Evolutionary conservation across 2,329 filamentous ascomycete genomes (phyloP).

Genomic region (Aspergillus quadrilineatus): DNA sequence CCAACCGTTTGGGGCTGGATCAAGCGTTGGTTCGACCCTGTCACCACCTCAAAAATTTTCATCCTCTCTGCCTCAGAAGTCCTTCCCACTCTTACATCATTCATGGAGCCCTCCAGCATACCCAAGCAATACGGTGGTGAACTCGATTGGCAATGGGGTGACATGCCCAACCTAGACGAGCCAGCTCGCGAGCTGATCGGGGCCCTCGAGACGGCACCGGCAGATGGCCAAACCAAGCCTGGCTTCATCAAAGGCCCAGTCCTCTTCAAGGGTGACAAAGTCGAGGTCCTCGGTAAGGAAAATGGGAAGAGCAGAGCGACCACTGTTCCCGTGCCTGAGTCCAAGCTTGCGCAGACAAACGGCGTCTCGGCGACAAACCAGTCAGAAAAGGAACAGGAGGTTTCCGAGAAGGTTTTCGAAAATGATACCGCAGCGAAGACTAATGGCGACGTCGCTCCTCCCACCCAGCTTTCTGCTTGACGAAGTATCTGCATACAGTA

Average conservation of each 20-base stretch:
- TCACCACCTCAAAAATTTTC: slow-evolving; percentile 94
- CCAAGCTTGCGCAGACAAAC: background rate
- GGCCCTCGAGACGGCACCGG: slow-evolving; percentile 29
- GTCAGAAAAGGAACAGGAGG: background rate
- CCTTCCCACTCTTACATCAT: slow-evolving; percentile 71
- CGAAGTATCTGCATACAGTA: background rate
- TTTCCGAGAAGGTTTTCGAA: background rate
- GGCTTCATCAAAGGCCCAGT: slow-evolving; percentile 37
- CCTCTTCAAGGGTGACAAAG: slow-evolving; percentile 33
- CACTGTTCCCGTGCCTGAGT: slow-evolving; percentile 26
- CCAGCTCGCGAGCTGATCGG: slow-evolving; percentile 36
- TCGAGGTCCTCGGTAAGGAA: slow-evolving; percentile 36
- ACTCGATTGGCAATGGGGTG: slow-evolving; percentile 78
- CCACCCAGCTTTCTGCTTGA: slow-evolving; percentile 1
- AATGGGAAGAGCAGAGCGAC: slow-evolving; percentile 33
- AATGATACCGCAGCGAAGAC: background rate
- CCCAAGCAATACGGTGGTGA: slow-evolving; percentile 87
- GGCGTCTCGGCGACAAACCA: background rate
- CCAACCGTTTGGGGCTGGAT: slow-evolving; percentile 89
- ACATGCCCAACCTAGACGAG: slow-evolving; percentile 69
- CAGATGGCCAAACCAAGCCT: slow-evolving; percentile 27
- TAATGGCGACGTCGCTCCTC: background rate
- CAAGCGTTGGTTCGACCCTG: slow-evolving; percentile 93
- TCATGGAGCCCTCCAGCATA: slow-evolving; percentile 79
- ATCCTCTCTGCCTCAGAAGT: slow-evolving; percentile 75